These are phyloP conservation scores for Phytophthora sp. DNA, from an alignment of 352 stramenopile species.

Conservation along the genomic window DNA sequence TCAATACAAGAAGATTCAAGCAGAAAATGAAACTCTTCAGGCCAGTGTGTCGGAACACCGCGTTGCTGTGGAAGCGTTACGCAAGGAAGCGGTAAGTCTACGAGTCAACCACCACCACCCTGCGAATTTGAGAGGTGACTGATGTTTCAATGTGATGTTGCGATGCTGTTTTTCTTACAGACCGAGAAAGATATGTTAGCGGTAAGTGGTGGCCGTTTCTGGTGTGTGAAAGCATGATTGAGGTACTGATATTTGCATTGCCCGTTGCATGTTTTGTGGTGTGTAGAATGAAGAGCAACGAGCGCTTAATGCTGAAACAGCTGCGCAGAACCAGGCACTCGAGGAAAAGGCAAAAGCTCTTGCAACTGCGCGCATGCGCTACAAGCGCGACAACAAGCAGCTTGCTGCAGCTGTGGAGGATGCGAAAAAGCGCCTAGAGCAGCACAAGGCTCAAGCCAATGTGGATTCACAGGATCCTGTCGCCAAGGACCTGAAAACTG, in stretches of 20 bases:
- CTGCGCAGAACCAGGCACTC: conserved; percentile 81
- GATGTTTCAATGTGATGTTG: conserved; percentile 11
- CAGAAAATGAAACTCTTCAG: conserved; percentile 84
- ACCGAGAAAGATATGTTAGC: conserved; percentile 89
- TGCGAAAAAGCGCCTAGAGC: conserved; percentile 81
- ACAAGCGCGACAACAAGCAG: conserved; percentile 89
- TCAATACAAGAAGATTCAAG: conserved; percentile 84
- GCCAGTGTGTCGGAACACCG: conserved; percentile 65
- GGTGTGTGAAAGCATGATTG: neutral
- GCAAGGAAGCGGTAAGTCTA: conserved; percentile 81
- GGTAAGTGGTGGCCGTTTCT: conserved; percentile 40
- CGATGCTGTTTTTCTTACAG: conserved; percentile 36
- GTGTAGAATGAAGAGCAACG: conserved; percentile 88
- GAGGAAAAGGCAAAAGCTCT: conserved; percentile 90
- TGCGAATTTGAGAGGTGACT: neutral
- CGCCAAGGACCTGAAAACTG: conserved; percentile 80
- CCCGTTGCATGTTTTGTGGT: no score
- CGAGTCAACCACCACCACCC: neutral
- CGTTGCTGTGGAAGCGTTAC: conserved; percentile 70
- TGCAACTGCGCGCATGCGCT: conserved; percentile 86
- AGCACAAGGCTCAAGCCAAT: conserved; percentile 82
- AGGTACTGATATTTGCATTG: neutral
- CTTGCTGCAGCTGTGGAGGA: conserved; percentile 77
- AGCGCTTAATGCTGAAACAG: conserved; percentile 83
- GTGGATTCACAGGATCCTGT: conserved; percentile 77